Percentiles rank a stretch among this genome's conserved stretches.
Evolutionary conservation across 257 asterid genomes (phyloP).

Genomic region (Cruciata laevipes): DNA sequence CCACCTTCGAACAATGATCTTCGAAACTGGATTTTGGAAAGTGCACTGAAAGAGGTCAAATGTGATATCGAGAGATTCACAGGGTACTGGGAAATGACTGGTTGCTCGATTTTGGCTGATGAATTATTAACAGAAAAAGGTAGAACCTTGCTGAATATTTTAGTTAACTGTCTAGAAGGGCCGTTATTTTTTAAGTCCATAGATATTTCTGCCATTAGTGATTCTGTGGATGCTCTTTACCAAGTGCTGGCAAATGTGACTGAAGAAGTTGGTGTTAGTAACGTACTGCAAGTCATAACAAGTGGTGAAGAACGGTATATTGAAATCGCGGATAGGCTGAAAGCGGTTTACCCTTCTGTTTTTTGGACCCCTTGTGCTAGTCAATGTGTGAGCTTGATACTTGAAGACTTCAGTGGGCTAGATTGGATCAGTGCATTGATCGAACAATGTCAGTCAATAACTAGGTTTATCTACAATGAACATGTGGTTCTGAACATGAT

Average conservation of each 20-base stretch:
- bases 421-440: slow-evolving; percentile 46
- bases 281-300: slow-evolving; percentile 78
- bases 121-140: slow-evolving; percentile 58
- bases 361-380: slow-evolving; percentile 91
- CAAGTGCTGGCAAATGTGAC: slow-evolving; percentile 64
- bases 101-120: slow-evolving; percentile 75
- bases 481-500: slow-evolving; percentile 52
- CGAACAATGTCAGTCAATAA: slow-evolving; percentile 67
- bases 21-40: slow-evolving; percentile 59
- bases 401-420: slow-evolving; percentile 56
- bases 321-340: slow-evolving; percentile 53
- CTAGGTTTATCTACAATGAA: slow-evolving; percentile 66
- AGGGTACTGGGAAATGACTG: slow-evolving; percentile 53
- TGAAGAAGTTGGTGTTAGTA: slow-evolving; percentile 66
- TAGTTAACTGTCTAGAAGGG: slow-evolving; percentile 62
- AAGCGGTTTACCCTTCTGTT: slow-evolving; percentile 53
- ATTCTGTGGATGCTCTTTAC: slow-evolving; percentile 49
- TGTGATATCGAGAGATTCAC: slow-evolving; percentile 45
- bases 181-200: slow-evolving; percentile 61
- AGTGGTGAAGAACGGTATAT: slow-evolving; percentile 60
- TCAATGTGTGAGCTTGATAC: slow-evolving; percentile 64
- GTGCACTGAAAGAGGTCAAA: slow-evolving; percentile 59
- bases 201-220: slow-evolving; percentile 48
- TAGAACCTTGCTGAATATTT: slow-evolving; percentile 50
- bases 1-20: slow-evolving; percentile 80